Percentiles rank a stretch among this genome's conserved stretches.
Evolutionary conservation across 2,329 filamentous ascomycete genomes (phyloP).

Genomic region (Pseudogymnoascus sp.): DNA sequence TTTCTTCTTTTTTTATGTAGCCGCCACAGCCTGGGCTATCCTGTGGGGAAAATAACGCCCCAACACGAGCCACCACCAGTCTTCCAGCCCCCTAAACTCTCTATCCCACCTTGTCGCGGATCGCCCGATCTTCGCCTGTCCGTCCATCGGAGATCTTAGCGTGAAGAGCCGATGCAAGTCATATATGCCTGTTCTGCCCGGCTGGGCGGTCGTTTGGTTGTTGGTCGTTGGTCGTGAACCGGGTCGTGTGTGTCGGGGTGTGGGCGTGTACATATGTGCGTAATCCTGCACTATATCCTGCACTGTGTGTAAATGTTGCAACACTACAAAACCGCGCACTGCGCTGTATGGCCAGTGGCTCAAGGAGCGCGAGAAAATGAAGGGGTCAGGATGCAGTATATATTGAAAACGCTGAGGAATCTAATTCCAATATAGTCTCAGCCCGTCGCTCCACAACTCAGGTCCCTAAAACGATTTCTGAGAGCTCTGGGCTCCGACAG

Average conservation of each 20-base stretch:
- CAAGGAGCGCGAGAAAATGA: neutral
- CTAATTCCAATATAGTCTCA: neutral
- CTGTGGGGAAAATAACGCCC: neutral
- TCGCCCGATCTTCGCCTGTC: neutral
- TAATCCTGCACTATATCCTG: neutral
- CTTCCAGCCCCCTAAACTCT: neutral
- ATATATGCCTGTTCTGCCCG: neutral
- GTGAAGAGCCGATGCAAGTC: neutral
- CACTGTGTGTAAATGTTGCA: neutral
- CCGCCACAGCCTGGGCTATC: neutral
- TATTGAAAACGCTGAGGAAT: neutral
- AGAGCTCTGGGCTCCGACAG: neutral
- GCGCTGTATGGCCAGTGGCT: neutral
- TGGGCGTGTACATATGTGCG: neutral
- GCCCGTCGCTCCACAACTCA: neutral
- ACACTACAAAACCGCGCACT: neutral
- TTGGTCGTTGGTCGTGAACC: neutral
- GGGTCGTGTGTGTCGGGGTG: neutral
- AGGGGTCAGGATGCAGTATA: neutral
- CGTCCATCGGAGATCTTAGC: slow-evolving; percentile 2
- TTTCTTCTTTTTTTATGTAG: neutral
- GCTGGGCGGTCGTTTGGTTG: neutral
- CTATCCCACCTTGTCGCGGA: neutral
- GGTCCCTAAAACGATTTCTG: neutral
- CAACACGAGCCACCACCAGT: neutral